phyloP scores from a whole-genome alignment of 2,329 filamentous ascomycete species.

The Paecilomyces formosus region DNA sequence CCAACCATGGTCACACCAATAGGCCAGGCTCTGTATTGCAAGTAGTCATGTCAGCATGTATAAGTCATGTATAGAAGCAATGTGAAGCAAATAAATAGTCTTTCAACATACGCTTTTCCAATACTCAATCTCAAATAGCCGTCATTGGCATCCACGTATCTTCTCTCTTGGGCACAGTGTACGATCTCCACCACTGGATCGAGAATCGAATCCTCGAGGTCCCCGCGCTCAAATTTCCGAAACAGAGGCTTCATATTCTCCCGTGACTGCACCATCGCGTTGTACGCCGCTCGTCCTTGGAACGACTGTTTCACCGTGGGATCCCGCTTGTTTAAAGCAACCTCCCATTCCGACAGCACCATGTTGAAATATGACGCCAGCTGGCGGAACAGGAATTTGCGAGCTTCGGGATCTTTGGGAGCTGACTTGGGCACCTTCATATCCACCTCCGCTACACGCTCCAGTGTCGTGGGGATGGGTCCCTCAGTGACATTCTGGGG shows the following conservation, averaged over 20 bases:
- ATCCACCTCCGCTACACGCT: slow-evolving; percentile 72
- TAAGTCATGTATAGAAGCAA: slow-evolving; percentile 3
- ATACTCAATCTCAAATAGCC: slow-evolving; percentile 90
- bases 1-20: slow-evolving; percentile 99
- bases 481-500: slow-evolving; percentile 51
- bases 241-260: slow-evolving; percentile 88
- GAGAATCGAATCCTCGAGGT: slow-evolving; percentile 71
- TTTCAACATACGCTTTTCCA: slow-evolving; percentile 61
- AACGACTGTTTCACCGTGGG: slow-evolving; percentile 59
- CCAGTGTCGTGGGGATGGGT: slow-evolving; percentile 79
- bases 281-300: slow-evolving; percentile 72
- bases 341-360: slow-evolving; percentile 82
- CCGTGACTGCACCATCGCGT: slow-evolving; percentile 77
- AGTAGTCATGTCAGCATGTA: slow-evolving; percentile 3
- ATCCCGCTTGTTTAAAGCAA: slow-evolving; percentile 59
- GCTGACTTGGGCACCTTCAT: slow-evolving; percentile 71
- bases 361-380: slow-evolving; percentile 93
- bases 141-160: slow-evolving; percentile 95
- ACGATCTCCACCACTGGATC: slow-evolving; percentile 87
- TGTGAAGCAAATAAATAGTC: not conserved
- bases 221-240: slow-evolving; percentile 74
- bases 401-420: slow-evolving; percentile 57
- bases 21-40: slow-evolving; percentile 64
- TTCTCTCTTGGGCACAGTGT: slow-evolving; percentile 75
- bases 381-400: slow-evolving; percentile 72